Evolutionary conservation across 306 rosid species (phyloP).

Genomic region (Cicer pinnatifidum): DNA sequence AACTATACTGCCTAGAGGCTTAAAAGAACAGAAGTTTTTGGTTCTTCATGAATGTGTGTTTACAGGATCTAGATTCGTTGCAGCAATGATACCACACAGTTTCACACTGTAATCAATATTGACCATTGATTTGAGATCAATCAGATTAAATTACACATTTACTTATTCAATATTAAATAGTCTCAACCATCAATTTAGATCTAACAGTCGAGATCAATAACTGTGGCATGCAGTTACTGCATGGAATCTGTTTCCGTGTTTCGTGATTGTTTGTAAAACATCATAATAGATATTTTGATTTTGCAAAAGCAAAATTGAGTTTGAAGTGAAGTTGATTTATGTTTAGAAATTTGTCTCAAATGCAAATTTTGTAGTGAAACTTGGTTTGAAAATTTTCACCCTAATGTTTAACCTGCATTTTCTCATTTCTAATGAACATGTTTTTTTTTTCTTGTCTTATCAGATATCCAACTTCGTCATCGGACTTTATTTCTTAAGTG

Average conservation of each 20-base stretch:
- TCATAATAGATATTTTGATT: background rate
- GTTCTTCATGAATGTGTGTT: background rate
- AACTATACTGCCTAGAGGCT: background rate
- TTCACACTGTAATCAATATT: background rate
- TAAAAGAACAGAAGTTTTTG: background rate
- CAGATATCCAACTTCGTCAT: slow-evolving; percentile 91
- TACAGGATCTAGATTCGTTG: background rate
- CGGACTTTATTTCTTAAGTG: slow-evolving; percentile 93
- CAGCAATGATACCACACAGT: background rate
- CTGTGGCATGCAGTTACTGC: background rate
- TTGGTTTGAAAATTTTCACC: background rate
- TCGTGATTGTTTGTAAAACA: background rate
- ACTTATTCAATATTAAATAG: background rate
- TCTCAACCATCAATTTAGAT: background rate
- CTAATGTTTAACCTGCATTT: background rate
- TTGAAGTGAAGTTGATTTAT: background rate
- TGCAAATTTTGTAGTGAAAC: background rate
- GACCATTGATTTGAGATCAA: background rate
- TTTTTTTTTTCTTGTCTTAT: slow-evolving; percentile 27
- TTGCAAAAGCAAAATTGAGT: background rate
- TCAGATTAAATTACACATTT: background rate
- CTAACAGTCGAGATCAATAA: background rate
- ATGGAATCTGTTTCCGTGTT: background rate
- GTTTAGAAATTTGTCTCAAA: background rate
- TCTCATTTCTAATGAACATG: slow-evolving; percentile 8